Evolutionary conservation across 75 land plant genomes (phyloP).

Genomic region (Larix kaempferi): DNA sequence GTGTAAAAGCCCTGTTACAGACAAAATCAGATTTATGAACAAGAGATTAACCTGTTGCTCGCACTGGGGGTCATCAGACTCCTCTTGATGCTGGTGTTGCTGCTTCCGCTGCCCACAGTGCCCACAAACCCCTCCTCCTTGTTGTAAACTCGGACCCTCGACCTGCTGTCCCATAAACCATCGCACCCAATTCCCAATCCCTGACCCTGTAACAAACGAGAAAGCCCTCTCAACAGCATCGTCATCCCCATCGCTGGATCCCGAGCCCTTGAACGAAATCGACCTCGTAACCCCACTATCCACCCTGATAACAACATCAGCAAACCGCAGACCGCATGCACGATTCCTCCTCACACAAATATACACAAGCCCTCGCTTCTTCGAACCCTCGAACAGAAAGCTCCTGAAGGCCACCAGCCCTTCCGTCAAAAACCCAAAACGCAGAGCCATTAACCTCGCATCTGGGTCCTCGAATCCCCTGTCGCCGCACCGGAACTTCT

Average conservation of each 20-base stretch:
- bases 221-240: constrained; percentile 25
- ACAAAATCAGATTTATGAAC: constrained; percentile 6
- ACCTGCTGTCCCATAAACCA: background rate
- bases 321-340: constrained; percentile 21
- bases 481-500: constrained; percentile 13
- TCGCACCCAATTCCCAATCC: constrained; percentile 23
- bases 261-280: constrained; percentile 17
- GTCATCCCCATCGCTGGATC: constrained; percentile 15
- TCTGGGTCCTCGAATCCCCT: constrained; percentile 25
- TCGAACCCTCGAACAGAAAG: constrained; percentile 23
- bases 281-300: constrained; percentile 20
- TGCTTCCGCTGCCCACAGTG: constrained; percentile 3
- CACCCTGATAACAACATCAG: constrained; percentile 23
- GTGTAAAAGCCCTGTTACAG: constrained; percentile 11
- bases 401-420: constrained; percentile 18
- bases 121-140: background rate
- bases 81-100: background rate
- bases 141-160: background rate
- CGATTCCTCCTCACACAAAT: constrained; percentile 29
- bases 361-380: constrained; percentile 5
- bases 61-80: background rate
- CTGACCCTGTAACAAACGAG: constrained; percentile 26
- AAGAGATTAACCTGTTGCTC: constrained; percentile 10
- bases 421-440: constrained; percentile 31
- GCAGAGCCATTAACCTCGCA: constrained; percentile 16